phyloP scores from a whole-genome alignment of 176 grass and related monocot genomes.

The Leersia perrieri region DNA sequence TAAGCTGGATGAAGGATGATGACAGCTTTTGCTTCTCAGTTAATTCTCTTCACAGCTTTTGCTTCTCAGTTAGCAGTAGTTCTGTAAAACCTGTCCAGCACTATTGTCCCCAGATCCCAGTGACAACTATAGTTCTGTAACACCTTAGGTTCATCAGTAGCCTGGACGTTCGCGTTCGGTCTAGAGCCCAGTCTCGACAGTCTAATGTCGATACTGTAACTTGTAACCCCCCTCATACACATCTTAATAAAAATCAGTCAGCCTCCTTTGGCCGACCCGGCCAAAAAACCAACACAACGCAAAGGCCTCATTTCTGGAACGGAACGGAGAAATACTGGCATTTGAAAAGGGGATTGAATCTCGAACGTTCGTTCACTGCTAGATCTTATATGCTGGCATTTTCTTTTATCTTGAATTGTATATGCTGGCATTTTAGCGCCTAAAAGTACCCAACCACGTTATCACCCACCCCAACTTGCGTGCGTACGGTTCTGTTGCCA shows the following conservation, averaged over 20 bases:
- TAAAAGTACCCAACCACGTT: not conserved
- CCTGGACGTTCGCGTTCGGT: too few relatives aligned
- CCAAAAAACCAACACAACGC: too few relatives aligned
- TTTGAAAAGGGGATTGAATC: too few relatives aligned
- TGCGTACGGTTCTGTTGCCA: not conserved
- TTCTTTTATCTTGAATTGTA: too few relatives aligned
- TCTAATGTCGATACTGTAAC: too few relatives aligned
- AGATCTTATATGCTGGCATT: not conserved
- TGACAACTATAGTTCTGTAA: not conserved
- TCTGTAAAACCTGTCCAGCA: not conserved
- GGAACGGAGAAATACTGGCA: too few relatives aligned
- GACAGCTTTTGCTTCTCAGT: not conserved
- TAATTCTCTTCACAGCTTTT: not conserved
- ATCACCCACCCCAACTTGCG: not conserved
- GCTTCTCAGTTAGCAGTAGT: not conserved
- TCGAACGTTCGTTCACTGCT: not conserved
- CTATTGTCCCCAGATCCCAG: not conserved
- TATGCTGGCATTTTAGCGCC: not conserved
- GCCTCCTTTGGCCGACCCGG: too few relatives aligned
- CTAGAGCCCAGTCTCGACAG: too few relatives aligned
- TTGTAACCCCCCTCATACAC: too few relatives aligned
- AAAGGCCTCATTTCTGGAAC: not conserved
- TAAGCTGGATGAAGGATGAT: not conserved
- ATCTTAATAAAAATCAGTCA: too few relatives aligned
- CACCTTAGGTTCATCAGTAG: too few relatives aligned